Percentiles rank a stretch among this genome's conserved stretches.
Evolutionary conservation across 139 green algal species (phyloP).

Genomic region (Chlamydomonas schloesseri): DNA sequence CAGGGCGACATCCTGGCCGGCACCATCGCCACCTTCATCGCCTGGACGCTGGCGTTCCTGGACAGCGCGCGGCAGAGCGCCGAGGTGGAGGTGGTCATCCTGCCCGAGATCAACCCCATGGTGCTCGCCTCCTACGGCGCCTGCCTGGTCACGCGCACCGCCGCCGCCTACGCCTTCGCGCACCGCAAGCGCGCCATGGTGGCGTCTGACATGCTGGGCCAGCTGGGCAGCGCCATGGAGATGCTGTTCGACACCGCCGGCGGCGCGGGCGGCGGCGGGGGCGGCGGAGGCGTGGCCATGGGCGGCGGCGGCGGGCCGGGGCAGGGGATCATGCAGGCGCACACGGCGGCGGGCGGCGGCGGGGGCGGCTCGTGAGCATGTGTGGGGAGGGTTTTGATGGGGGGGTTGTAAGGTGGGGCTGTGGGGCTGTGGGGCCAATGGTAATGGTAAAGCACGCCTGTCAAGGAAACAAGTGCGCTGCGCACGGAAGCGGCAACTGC

Average conservation of each 20-base stretch:
- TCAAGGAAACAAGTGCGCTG: too few relatives aligned
- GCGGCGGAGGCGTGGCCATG: not conserved
- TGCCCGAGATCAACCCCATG: conserved; percentile 61
- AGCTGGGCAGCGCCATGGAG: conserved; percentile 51
- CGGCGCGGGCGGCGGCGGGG: not conserved
- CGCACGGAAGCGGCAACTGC: too few relatives aligned
- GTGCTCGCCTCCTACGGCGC: conserved; percentile 56
- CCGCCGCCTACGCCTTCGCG: conserved; percentile 41
- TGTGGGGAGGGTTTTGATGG: too few relatives aligned
- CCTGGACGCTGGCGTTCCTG: conserved; percentile 53
- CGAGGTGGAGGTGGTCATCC: conserved; percentile 33
- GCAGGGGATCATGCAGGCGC: conserved; percentile 25
- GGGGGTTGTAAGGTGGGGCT: too few relatives aligned
- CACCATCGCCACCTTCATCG: conserved; percentile 55
- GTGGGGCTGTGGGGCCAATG: too few relatives aligned
- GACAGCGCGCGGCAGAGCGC: conserved; percentile 9
- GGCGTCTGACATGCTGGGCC: conserved; percentile 49
- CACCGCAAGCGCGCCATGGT: conserved; percentile 45
- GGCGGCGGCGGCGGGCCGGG: not conserved
- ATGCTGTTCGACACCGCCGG: conserved; percentile 51
- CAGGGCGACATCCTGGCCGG: conserved; percentile 77
- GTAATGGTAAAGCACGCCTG: too few relatives aligned
- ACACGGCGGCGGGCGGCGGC: not conserved
- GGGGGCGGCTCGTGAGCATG: too few relatives aligned
- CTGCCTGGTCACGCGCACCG: conserved; percentile 50